Evolutionary conservation across 352 stramenopile genomes (phyloP).

Genomic region (Globisporangium viniferum): DNA sequence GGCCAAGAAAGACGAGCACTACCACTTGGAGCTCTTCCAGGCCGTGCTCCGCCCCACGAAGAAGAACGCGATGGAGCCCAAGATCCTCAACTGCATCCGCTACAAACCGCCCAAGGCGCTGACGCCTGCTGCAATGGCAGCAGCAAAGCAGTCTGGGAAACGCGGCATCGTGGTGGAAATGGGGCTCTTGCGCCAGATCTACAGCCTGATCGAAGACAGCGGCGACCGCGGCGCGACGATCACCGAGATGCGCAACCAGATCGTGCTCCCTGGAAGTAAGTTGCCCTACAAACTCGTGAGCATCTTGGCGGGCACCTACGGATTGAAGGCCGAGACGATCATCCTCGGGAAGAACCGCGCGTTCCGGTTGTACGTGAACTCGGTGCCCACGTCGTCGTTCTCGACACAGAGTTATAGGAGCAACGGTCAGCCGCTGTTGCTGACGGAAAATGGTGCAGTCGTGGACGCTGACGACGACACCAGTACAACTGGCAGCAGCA

Average conservation of each 20-base stretch:
- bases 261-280: conserved; percentile 69
- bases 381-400: conserved; percentile 3
- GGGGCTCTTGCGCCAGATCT: conserved; percentile 68
- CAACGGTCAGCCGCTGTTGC: conserved; percentile 5
- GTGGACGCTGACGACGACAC: background rate
- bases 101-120: conserved; percentile 35
- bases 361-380: conserved; percentile 57
- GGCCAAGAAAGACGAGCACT: conserved; percentile 55
- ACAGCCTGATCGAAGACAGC: conserved; percentile 66
- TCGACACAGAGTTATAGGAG: background rate
- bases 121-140: background rate
- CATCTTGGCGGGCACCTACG: conserved; percentile 65
- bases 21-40: conserved; percentile 69
- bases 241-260: conserved; percentile 67
- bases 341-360: conserved; percentile 83
- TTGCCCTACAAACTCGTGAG: conserved; percentile 76
- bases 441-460: conserved; percentile 11
- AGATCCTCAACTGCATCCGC: conserved; percentile 79
- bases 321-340: conserved; percentile 65
- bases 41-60: conserved; percentile 62
- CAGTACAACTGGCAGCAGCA: background rate
- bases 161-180: conserved; percentile 62
- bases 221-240: conserved; percentile 64
- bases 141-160: background rate
- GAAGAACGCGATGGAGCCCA: conserved; percentile 49